Evolutionary conservation across 352 stramenopile species (phyloP).

Genomic region (Pythium biforme): DNA sequence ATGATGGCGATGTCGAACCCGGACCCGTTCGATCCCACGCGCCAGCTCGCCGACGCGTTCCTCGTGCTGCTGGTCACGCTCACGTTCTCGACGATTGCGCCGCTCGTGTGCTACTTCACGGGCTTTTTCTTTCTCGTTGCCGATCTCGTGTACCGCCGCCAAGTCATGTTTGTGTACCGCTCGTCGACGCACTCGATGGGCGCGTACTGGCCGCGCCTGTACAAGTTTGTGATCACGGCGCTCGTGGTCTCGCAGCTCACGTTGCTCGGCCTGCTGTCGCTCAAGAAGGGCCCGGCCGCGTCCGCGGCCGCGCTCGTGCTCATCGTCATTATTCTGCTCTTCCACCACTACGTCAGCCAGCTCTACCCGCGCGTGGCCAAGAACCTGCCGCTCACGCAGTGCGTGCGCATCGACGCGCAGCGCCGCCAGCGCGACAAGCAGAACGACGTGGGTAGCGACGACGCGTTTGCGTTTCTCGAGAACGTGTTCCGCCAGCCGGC

Average conservation of each 20-base stretch:
- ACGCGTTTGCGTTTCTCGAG: constrained; percentile 61
- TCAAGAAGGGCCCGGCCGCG: constrained; percentile 56
- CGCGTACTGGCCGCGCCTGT: constrained; percentile 74
- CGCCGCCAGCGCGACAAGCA: constrained; percentile 37
- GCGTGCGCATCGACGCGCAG: constrained; percentile 48
- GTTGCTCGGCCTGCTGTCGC: constrained; percentile 73
- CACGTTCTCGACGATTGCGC: constrained; percentile 77
- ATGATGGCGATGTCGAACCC: constrained; percentile 47
- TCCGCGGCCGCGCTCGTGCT: constrained; percentile 28
- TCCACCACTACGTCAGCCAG: constrained; percentile 55
- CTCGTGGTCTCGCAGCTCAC: constrained; percentile 75
- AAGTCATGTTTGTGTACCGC: constrained; percentile 73
- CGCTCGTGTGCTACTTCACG: constrained; percentile 75
- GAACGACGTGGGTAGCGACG: background rate
- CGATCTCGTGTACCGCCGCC: constrained; percentile 67
- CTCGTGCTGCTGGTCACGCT: constrained; percentile 71
- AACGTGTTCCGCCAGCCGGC: constrained; percentile 71
- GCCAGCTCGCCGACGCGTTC: constrained; percentile 56
- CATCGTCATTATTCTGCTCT: constrained; percentile 49
- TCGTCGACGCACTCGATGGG: constrained; percentile 52
- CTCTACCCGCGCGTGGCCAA: constrained; percentile 63
- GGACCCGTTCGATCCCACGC: constrained; percentile 61
- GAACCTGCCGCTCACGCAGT: constrained; percentile 58
- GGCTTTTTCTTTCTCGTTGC: constrained; percentile 68
- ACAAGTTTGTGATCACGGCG: constrained; percentile 71